These are phyloP conservation scores for Jackrogersella multiformis DNA, from an alignment of 495 filamentous ascomycete species.

Conservation along the genomic window DNA sequence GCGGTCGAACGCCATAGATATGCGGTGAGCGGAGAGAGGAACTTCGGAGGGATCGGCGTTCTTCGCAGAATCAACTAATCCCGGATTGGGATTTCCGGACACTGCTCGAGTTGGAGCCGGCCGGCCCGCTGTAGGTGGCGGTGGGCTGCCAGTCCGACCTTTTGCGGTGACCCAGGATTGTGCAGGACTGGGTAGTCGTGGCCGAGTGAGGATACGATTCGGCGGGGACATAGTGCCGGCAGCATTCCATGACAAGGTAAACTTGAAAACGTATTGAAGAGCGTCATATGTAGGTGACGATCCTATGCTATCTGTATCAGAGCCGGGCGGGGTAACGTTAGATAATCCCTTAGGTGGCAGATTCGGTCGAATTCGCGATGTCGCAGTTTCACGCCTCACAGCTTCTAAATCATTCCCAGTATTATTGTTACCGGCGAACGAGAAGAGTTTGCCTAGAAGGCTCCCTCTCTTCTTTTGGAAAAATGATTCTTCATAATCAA, in stretches of 20 bases:
- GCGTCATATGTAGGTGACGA: constrained; percentile 57
- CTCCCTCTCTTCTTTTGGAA: constrained; percentile 72
- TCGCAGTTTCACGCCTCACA: constrained; percentile 55
- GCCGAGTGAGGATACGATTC: constrained; percentile 67
- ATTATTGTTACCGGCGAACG: constrained; percentile 55
- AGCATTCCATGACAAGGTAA: constrained; percentile 50
- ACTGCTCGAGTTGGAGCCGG: constrained; percentile 56
- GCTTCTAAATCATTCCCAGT: constrained; percentile 54
- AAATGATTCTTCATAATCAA: constrained; percentile 31
- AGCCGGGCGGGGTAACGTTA: constrained; percentile 37
- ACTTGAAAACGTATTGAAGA: constrained; percentile 56
- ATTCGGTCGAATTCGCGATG: constrained; percentile 44
- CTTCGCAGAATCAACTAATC: constrained; percentile 55
- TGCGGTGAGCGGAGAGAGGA: constrained; percentile 27
- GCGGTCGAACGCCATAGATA: constrained; percentile 27
- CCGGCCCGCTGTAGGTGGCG: constrained; percentile 49
- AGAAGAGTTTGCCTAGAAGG: constrained; percentile 73
- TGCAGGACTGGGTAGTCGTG: constrained; percentile 78
- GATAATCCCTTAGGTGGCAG: constrained; percentile 27
- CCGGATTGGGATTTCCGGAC: constrained; percentile 55
- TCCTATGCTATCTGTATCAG: constrained; percentile 53
- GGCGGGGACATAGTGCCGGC: constrained; percentile 44
- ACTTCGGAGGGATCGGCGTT: constrained; percentile 49
- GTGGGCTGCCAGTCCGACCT: constrained; percentile 50
- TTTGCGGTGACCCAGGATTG: constrained; percentile 63